Conservation (phyloP, 2,329 filamentous ascomycete species). For the Amesomyces nigricolor region DNA sequence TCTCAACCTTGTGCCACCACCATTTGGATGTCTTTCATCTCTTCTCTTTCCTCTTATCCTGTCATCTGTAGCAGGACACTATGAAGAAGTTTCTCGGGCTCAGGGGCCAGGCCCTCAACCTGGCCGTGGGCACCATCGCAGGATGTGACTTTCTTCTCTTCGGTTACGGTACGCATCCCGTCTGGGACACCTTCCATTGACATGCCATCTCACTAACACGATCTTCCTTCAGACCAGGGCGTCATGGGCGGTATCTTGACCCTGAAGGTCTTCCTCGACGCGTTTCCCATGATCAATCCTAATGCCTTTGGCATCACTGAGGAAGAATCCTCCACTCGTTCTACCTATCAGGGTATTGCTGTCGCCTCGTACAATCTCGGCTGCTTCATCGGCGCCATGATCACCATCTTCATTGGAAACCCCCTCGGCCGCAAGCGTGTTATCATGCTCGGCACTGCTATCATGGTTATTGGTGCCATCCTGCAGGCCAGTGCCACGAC, state of each 20-base stretch:
- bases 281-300: constrained; percentile 51
- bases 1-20: neutral
- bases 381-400: constrained; percentile 29
- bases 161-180: constrained; percentile 42
- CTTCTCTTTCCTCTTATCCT: neutral
- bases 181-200: no score
- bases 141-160: constrained; percentile 66
- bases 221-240: constrained; percentile 54
- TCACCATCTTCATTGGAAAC: constrained; percentile 35
- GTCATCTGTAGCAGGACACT: neutral
- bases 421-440: constrained; percentile 37
- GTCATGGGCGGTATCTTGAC: constrained; percentile 73
- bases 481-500: constrained; percentile 37
- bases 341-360: constrained; percentile 14
- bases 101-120: constrained; percentile 58
- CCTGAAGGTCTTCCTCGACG: constrained; percentile 52
- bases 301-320: constrained; percentile 24
- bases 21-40: neutral
- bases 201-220: neutral
- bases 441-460: constrained; percentile 36
- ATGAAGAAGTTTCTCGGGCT: constrained; percentile 55
- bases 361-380: constrained; percentile 31
- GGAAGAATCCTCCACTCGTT: constrained; percentile 1
- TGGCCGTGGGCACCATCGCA: constrained; percentile 64
- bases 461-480: constrained; percentile 41